Conservation (phyloP, 306 rosid species). For the Malus sieversii region DNA sequence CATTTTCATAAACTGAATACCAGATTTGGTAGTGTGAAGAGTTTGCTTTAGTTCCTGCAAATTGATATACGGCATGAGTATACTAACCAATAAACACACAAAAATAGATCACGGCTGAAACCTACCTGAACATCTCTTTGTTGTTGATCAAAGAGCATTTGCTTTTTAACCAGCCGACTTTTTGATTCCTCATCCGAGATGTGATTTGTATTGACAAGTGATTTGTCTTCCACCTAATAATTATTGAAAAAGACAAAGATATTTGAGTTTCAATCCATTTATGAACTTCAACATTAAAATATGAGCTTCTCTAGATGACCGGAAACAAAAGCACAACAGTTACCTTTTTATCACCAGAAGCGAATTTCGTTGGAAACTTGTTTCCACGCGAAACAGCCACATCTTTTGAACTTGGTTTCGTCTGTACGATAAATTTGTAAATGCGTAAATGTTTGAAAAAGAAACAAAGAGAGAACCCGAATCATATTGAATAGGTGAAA, state of each 20-base stretch:
- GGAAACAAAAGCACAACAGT: neutral
- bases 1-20: conserved; percentile 78
- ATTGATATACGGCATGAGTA: conserved; percentile 11
- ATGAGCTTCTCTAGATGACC: neutral
- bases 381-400: conserved; percentile 32
- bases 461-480: neutral
- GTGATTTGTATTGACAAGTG: conserved; percentile 12
- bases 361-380: conserved; percentile 36
- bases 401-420: conserved; percentile 35
- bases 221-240: conserved; percentile 39
- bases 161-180: conserved; percentile 42
- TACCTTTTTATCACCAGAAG: conserved; percentile 50
- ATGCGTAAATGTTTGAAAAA: neutral
- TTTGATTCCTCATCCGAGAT: conserved; percentile 51
- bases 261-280: conserved; percentile 1
- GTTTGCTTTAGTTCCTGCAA: conserved; percentile 65
- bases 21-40: conserved; percentile 64
- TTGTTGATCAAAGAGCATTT: conserved; percentile 67
- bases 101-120: conserved; percentile 13
- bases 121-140: conserved; percentile 66
- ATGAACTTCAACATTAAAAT: neutral
- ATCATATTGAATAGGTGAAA: neutral
- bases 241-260: conserved; percentile 1
- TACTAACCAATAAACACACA: neutral
- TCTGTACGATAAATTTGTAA: conserved; percentile 24